Evolutionary conservation across 805 yeast genomes (phyloP).

Genomic region (Metschnikowia lachancei): DNA sequence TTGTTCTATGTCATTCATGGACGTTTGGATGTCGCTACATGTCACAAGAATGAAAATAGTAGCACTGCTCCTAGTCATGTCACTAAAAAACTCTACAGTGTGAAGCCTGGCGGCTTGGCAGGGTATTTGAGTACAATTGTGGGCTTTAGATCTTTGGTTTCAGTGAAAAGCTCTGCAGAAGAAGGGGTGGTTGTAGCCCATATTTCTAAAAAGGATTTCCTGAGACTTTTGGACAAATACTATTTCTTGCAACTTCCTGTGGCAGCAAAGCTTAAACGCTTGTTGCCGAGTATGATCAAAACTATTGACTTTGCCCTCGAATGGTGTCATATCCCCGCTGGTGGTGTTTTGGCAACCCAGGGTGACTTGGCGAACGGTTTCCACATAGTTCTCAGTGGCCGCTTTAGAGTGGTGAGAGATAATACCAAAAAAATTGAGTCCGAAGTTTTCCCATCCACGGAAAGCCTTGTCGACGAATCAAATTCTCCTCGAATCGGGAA

Average conservation of each 20-base stretch:
- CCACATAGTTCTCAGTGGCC: slow-evolving; percentile 83
- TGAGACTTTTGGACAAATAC: slow-evolving; percentile 66
- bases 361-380: slow-evolving; percentile 89
- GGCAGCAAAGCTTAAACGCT: slow-evolving; percentile 68
- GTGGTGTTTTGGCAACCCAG: slow-evolving; percentile 73
- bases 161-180: slow-evolving; percentile 59
- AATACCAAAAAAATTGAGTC: slow-evolving; percentile 15
- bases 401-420: slow-evolving; percentile 62
- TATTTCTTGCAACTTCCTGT: slow-evolving; percentile 74
- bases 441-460: slow-evolving; percentile 9
- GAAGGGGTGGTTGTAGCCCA: slow-evolving; percentile 60
- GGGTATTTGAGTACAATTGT: slow-evolving; percentile 82
- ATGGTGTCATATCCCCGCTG: slow-evolving; percentile 91
- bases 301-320: slow-evolving; percentile 89
- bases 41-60: slow-evolving; percentile 6
- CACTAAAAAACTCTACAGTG: slow-evolving; percentile 49
- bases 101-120: slow-evolving; percentile 76
- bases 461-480: slow-evolving; percentile 24
- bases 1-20: slow-evolving; percentile 82
- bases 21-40: slow-evolving; percentile 50
- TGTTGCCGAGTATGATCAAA: slow-evolving; percentile 63
- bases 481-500: slow-evolving; percentile 11
- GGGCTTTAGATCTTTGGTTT: slow-evolving; percentile 75
- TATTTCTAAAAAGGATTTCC: slow-evolving; percentile 60
- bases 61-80: not conserved